A percentile compares a stretch with the other conserved stretches of the same genome.
Conservation (phyloP, 352 stramenopile genomes). For the Thraustochytrium striatum region DNA sequence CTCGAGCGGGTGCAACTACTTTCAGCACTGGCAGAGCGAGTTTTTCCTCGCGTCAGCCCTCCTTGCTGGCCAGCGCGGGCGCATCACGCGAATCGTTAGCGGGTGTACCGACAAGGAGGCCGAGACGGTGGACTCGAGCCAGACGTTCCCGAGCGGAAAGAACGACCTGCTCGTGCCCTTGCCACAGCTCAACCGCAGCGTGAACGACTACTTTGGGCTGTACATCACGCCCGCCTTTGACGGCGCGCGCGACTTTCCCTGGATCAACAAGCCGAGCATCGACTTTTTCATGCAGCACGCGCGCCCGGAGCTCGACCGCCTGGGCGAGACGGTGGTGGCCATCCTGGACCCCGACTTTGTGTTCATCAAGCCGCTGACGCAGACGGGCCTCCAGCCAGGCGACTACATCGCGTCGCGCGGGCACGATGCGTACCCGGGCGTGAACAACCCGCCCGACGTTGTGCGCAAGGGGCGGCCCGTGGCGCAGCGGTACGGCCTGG, state of each 20-base stretch:
- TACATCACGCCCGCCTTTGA: conserved; percentile 41
- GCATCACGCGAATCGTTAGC: conserved; percentile 47
- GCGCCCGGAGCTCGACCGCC: conserved; percentile 4
- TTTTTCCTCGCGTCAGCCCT: conserved; percentile 28
- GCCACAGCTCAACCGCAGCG: conserved; percentile 13
- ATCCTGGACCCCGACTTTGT: conserved; percentile 49
- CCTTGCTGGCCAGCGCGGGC: conserved; percentile 26
- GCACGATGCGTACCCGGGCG: not conserved
- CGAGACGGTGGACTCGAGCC: conserved; percentile 29
- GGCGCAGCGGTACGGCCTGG: conserved; percentile 43
- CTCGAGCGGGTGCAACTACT: conserved; percentile 48
- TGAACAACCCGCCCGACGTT: conserved; percentile 16
- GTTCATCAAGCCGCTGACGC: conserved; percentile 33
- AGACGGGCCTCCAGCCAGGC: not conserved
- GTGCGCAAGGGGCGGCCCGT: conserved; percentile 16
- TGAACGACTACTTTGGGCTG: conserved; percentile 40
- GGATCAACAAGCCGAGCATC: conserved; percentile 50
- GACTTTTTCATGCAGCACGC: conserved; percentile 47
- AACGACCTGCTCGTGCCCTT: conserved; percentile 47
- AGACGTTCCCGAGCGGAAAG: conserved; percentile 30
- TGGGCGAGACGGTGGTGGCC: conserved; percentile 29
- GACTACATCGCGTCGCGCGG: conserved; percentile 31
- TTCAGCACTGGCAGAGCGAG: conserved; percentile 49
- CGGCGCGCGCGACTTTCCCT: conserved; percentile 45
- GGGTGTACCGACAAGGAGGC: conserved; percentile 27